A percentile compares a stretch with the other conserved stretches of the same genome.
Evolutionary conservation across 2,329 filamentous ascomycete genomes (phyloP).

Genomic region (Capronia americana): DNA sequence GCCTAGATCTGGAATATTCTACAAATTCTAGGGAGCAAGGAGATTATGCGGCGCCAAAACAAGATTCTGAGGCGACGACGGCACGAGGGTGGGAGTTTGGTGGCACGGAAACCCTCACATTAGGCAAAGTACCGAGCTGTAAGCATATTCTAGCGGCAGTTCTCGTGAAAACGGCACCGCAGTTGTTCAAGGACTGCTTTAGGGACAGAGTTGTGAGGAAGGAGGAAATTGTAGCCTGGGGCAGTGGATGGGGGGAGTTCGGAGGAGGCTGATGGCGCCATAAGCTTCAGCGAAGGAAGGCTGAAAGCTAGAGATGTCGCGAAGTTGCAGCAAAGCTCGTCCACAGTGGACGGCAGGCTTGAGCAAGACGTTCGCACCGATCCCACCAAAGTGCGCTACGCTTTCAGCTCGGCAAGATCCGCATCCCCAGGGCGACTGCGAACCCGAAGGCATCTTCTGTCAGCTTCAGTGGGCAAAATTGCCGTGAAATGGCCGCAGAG

Average conservation of each 20-base stretch:
- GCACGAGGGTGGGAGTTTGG: slow-evolving; percentile 46
- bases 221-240: slow-evolving; percentile 77
- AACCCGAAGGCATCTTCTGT: background rate
- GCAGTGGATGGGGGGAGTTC: slow-evolving; percentile 54
- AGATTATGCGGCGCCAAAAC: slow-evolving; percentile 26
- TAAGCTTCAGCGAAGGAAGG: background rate
- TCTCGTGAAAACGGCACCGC: slow-evolving; percentile 69
- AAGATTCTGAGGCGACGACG: slow-evolving; percentile 15
- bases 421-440: too few species aligned
- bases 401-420: background rate
- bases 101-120: slow-evolving; percentile 43
- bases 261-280: slow-evolving; percentile 1
- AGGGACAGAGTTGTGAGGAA: slow-evolving; percentile 61
- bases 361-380: background rate
- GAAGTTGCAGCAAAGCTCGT: background rate
- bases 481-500: background rate
- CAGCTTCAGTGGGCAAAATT: background rate
- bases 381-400: background rate
- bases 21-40: background rate
- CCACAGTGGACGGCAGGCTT: background rate
- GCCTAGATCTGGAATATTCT: slow-evolving; percentile 28
- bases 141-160: slow-evolving; percentile 90
- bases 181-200: slow-evolving; percentile 63
- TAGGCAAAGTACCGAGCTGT: slow-evolving; percentile 65
- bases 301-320: background rate